These are phyloP conservation scores for Poa annua DNA, from an alignment of 176 grass and related monocot species.

Conservation along the genomic window DNA sequence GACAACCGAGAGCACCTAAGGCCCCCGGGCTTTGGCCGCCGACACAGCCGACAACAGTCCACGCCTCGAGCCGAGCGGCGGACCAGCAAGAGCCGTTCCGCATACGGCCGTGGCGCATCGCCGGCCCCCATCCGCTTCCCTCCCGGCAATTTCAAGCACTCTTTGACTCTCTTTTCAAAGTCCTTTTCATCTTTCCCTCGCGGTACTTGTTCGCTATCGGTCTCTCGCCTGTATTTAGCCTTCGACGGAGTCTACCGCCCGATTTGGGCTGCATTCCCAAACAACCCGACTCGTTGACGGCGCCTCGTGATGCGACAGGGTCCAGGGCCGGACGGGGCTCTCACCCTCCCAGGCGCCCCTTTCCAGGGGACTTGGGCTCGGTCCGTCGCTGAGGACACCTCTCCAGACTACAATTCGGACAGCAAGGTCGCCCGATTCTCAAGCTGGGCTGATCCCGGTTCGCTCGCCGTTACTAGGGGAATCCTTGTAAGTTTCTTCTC, in stretches of 20 bases:
- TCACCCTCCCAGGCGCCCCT: conserved; percentile 54
- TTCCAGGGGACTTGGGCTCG: conserved; percentile 48
- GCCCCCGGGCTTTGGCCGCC: too few species aligned
- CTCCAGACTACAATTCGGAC: neutral
- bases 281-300: conserved; percentile 36
- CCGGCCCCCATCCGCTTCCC: conserved; percentile 78
- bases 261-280: conserved; percentile 42
- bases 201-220: too few species aligned
- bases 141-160: conserved; percentile 75
- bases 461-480: conserved; percentile 22
- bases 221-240: too few species aligned
- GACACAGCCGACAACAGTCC: too few species aligned
- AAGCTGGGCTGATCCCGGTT: neutral
- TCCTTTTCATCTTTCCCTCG: conserved; percentile 63
- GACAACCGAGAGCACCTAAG: too few species aligned
- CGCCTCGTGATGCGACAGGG: conserved; percentile 66
- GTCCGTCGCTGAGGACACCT: neutral
- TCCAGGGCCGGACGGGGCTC: conserved; percentile 59
- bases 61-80: too few species aligned
- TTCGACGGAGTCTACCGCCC: too few species aligned
- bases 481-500: conserved; percentile 23
- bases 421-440: neutral
- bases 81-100: neutral
- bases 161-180: conserved; percentile 76
- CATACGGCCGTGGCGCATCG: conserved; percentile 40